A percentile compares a stretch with the other conserved stretches of the same genome.
Conservation (phyloP, 1,284 basidiomycete genomes). For the Austroboletus olivaceoglutinosus region DNA sequence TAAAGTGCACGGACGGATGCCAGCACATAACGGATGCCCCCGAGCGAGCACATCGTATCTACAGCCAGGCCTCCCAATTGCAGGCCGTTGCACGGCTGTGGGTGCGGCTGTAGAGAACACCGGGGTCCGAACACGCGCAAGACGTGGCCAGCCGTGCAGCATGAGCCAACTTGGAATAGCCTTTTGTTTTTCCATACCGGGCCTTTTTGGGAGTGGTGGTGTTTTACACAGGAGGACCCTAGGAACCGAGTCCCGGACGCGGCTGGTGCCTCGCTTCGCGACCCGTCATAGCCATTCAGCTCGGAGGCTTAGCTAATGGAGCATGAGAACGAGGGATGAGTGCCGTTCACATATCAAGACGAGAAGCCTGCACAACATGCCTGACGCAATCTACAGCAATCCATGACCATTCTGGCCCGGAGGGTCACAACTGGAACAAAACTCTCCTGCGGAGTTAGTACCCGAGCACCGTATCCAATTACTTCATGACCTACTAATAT, state of each 20-base stretch:
- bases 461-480: conserved; percentile 30
- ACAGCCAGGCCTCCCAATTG: not conserved
- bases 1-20: conserved; percentile 9
- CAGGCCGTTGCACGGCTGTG: conserved; percentile 4
- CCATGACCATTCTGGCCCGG: conserved; percentile 10
- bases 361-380: conserved; percentile 13
- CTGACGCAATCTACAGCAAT: conserved; percentile 18
- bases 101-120: conserved; percentile 16
- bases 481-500: conserved; percentile 33
- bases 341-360: conserved; percentile 1
- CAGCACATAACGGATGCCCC: not conserved
- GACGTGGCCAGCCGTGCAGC: not conserved
- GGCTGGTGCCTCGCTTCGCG: conserved; percentile 3
- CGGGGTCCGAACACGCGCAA: conserved; percentile 19
- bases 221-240: not conserved
- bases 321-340: conserved; percentile 21
- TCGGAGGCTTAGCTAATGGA: conserved; percentile 34
- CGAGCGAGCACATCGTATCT: conserved; percentile 5
- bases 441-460: conserved; percentile 34
- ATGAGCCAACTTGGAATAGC: not conserved
- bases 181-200: conserved; percentile 3
- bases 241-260: conserved; percentile 15
- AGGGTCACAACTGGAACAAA: conserved; percentile 25
- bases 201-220: not conserved
- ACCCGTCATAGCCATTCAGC: conserved; percentile 18